phyloP scores from a whole-genome alignment of 495 filamentous ascomycete species.

The Pyronema omphalodes region DNA sequence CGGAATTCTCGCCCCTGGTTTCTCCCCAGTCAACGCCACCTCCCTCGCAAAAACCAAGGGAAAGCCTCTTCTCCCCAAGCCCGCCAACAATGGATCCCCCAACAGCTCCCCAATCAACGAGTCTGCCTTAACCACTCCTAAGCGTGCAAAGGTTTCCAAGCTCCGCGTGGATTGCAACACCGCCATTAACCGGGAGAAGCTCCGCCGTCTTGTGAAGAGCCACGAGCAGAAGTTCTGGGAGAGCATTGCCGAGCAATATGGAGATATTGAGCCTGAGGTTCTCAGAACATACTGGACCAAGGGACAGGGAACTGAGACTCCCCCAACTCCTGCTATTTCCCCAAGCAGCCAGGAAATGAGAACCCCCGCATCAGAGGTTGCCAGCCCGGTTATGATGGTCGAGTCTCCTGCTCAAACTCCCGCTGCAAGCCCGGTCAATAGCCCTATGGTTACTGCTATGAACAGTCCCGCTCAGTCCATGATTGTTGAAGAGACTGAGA shows the following conservation, averaged over 20 bases:
- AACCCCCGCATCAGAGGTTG: no score
- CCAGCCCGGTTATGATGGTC: no score
- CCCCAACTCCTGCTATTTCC: slow-evolving; percentile 22
- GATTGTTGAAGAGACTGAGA: no score
- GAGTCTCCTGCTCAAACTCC: no score
- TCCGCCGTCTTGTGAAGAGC: slow-evolving; percentile 47
- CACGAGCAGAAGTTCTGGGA: slow-evolving; percentile 57
- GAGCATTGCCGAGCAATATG: slow-evolving; percentile 51
- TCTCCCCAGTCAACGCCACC: slow-evolving; percentile 25
- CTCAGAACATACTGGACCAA: slow-evolving; percentile 51
- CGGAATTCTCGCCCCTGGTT: slow-evolving; percentile 9
- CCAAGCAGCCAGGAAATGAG: neutral
- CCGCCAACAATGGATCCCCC: slow-evolving; percentile 7
- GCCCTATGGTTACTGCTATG: no score
- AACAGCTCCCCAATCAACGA: slow-evolving; percentile 11
- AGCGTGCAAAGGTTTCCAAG: slow-evolving; percentile 3
- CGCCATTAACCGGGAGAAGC: slow-evolving; percentile 46
- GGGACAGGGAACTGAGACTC: neutral
- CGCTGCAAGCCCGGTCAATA: no score
- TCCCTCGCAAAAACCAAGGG: slow-evolving; percentile 20
- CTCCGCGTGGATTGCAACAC: slow-evolving; percentile 22
- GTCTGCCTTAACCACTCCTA: neutral
- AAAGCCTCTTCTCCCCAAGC: slow-evolving; percentile 24
- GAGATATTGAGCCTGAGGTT: slow-evolving; percentile 39
- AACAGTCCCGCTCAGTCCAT: no score